These are phyloP conservation scores for Xylaria sp. DNA, from an alignment of 2,329 filamentous ascomycete genomes.

Conservation along the genomic window DNA sequence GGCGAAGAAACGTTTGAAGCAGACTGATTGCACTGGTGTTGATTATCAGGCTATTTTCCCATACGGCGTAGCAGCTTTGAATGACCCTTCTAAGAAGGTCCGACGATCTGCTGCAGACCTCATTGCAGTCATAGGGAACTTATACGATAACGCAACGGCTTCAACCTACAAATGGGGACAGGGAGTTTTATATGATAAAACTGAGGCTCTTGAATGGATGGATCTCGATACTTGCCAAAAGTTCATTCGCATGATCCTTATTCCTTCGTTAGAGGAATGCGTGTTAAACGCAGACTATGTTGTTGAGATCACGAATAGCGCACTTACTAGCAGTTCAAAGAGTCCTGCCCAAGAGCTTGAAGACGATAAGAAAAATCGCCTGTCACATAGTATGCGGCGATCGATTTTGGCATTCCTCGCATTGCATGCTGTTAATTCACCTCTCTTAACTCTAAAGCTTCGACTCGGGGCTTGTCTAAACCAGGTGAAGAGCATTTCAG, in stretches of 20 bases:
- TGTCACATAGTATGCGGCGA: conserved; percentile 70
- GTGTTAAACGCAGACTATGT: conserved; percentile 82
- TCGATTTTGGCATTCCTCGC: conserved; percentile 78
- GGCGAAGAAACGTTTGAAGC: conserved; percentile 67
- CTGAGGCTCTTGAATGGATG: conserved; percentile 67
- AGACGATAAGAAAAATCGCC: conserved; percentile 64
- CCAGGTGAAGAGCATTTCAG: conserved; percentile 76
- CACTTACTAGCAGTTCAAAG: conserved; percentile 63
- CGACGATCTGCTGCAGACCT: conserved; percentile 79
- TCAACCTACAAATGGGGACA: conserved; percentile 65
- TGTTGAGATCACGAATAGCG: conserved; percentile 68
- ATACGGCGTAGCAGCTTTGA: conserved; percentile 79
- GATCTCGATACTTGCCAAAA: conserved; percentile 66
- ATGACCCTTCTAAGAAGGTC: conserved; percentile 80
- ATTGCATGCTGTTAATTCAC: conserved; percentile 76
- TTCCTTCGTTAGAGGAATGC: conserved; percentile 85
- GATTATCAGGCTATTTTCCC: conserved; percentile 87
- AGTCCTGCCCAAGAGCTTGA: conserved; percentile 44
- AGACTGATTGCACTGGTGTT: conserved; percentile 59
- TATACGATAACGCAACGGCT: conserved; percentile 56
- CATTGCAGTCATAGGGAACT: conserved; percentile 64
- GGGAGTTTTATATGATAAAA: conserved; percentile 72
- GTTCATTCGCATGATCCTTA: conserved; percentile 73
- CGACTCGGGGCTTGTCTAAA: conserved; percentile 78
- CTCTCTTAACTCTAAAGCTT: conserved; percentile 75